Conservation (phyloP, 2,329 filamentous ascomycete genomes). For the Ophiosphaerella narmari region DNA sequence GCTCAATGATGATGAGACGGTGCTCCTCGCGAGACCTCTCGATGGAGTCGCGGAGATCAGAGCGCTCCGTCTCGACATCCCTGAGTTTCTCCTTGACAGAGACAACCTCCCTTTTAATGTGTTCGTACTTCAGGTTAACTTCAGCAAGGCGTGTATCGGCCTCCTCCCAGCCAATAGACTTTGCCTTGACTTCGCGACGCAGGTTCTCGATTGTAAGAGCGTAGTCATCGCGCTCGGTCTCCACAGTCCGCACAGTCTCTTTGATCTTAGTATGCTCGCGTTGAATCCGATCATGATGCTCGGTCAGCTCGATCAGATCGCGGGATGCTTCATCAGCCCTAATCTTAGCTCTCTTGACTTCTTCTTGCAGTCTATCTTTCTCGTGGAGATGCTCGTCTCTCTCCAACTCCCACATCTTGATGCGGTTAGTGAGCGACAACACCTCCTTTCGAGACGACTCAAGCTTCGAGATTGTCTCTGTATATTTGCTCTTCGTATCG, state of each 20-base stretch:
- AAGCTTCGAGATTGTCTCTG: conserved; percentile 22
- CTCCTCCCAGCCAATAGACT: conserved; percentile 24
- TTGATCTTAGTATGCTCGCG: conserved; percentile 29
- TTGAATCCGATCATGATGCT: conserved; percentile 26
- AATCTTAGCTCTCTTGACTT: conserved; percentile 23
- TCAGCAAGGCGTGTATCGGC: conserved; percentile 24
- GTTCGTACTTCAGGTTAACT: conserved; percentile 27
- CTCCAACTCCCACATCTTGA: conserved; percentile 30
- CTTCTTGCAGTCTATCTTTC: conserved; percentile 31
- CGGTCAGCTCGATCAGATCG: conserved; percentile 27
- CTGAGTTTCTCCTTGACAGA: conserved; percentile 29
- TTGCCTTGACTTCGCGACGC: conserved; percentile 26
- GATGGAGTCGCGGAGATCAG: conserved; percentile 20
- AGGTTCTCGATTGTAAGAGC: conserved; percentile 25
- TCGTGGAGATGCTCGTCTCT: conserved; percentile 29
- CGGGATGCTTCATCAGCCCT: conserved; percentile 24
- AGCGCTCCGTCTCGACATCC: conserved; percentile 21
- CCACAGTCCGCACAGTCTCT: conserved; percentile 21
- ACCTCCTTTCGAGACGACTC: conserved; percentile 29
- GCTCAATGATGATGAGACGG: conserved; percentile 26
- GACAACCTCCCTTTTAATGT: conserved; percentile 28
- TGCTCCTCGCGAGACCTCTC: conserved; percentile 24
- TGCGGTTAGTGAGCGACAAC: conserved; percentile 20
- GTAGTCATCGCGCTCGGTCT: conserved; percentile 29
- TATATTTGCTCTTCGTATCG: conserved; percentile 29